Percentiles rank a stretch among this genome's conserved stretches.
Evolutionary conservation across 768 basidiomycete species (phyloP).

Genomic region (Tephrocybe sp.): DNA sequence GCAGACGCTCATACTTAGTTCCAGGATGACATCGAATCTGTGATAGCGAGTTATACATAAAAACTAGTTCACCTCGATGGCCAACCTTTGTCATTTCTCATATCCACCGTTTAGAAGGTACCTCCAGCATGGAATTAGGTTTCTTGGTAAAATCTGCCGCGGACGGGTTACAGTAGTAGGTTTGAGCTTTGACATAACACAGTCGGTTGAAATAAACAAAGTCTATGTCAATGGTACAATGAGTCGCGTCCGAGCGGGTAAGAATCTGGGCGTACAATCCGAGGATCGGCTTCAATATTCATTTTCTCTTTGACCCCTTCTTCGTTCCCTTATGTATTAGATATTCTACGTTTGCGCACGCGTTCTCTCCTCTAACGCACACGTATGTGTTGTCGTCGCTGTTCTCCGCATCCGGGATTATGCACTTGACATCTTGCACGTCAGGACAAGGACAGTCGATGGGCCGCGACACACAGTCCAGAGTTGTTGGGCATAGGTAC

Average conservation of each 20-base stretch:
- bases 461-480: conserved; percentile 62
- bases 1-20: not conserved
- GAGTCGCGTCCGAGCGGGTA: not conserved
- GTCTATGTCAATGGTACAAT: not conserved
- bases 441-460: conserved; percentile 79
- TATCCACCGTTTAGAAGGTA: no score
- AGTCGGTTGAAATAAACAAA: no score
- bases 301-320: conserved; percentile 26
- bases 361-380: conserved; percentile 64
- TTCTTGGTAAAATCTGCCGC: no score
- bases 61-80: not conserved
- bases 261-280: conserved; percentile 1
- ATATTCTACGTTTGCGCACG: conserved; percentile 60
- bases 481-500: conserved; percentile 74
- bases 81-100: no score
- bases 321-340: conserved; percentile 39
- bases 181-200: no score
- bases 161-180: no score
- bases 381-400: conserved; percentile 57
- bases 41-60: conserved; percentile 3
- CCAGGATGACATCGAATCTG: conserved; percentile 12
- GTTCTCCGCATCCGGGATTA: conserved; percentile 60
- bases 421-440: conserved; percentile 72
- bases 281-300: not conserved
- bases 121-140: no score